Evolutionary conservation across 148 eudicot species (phyloP).

Genomic region (Rhododendron kiyosumense): DNA sequence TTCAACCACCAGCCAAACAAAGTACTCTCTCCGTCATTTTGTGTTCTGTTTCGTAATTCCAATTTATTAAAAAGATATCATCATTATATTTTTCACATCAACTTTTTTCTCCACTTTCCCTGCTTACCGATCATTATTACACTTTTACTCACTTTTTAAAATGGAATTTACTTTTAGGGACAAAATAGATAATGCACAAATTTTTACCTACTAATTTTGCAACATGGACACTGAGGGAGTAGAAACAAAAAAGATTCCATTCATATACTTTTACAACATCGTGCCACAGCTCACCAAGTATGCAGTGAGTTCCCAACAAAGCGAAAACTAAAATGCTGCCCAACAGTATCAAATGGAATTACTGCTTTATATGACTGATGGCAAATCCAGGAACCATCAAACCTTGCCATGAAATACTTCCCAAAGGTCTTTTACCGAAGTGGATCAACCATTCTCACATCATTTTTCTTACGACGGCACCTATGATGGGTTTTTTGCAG

Average conservation of each 20-base stretch:
- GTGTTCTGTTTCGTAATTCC: too few relatives aligned
- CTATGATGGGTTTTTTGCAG: constrained; percentile 72
- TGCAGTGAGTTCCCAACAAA: background rate
- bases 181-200: too few relatives aligned
- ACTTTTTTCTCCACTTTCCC: too few relatives aligned
- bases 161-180: too few relatives aligned
- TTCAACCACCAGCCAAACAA: background rate
- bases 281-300: background rate
- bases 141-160: too few relatives aligned
- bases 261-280: background rate
- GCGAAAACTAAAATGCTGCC: background rate
- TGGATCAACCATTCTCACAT: constrained; percentile 53
- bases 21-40: too few relatives aligned
- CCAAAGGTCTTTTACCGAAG: constrained; percentile 13
- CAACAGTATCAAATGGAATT: background rate
- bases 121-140: too few relatives aligned
- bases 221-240: too few relatives aligned
- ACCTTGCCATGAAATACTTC: background rate
- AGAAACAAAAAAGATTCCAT: background rate
- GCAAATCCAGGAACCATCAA: background rate
- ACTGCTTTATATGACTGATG: background rate
- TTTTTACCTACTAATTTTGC: too few relatives aligned
- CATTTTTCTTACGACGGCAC: constrained; percentile 71
- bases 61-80: too few relatives aligned
- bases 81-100: too few relatives aligned